Conservation (phyloP, 345 rosid genomes). For the Psidium friedrichsthalianum region DNA sequence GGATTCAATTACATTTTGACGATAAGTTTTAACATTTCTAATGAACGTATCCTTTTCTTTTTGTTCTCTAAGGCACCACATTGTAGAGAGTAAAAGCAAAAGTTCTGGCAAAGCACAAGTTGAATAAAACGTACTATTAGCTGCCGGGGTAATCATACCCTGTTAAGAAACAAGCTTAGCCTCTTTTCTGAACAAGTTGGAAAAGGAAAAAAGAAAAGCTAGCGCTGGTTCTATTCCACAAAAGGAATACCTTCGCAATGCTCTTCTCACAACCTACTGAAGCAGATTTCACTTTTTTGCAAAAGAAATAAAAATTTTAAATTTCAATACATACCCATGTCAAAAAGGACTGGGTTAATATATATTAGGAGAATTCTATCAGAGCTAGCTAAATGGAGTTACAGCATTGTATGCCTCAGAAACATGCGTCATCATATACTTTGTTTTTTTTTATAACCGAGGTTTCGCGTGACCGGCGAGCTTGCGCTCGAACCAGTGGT, state of each 20-base stretch:
- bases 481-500: no score
- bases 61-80: not conserved
- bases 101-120: not conserved
- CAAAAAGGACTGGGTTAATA: not conserved
- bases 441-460: no score
- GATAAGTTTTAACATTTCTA: no score
- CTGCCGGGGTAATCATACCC: not conserved
- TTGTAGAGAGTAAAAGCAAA: not conserved
- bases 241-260: not conserved
- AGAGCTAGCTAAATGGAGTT: not conserved
- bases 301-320: not conserved
- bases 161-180: not conserved
- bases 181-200: not conserved
- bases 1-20: no score
- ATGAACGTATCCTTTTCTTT: no score
- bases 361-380: not conserved
- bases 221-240: not conserved
- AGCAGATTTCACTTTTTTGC: not conserved
- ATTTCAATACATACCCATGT: not conserved
- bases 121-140: not conserved
- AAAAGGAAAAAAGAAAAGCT: not conserved
- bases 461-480: no score
- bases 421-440: no score
- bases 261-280: not conserved
- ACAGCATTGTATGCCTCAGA: not conserved